Conservation (phyloP, 768 basidiomycete genomes). For the Austroboletus festivus region DNA sequence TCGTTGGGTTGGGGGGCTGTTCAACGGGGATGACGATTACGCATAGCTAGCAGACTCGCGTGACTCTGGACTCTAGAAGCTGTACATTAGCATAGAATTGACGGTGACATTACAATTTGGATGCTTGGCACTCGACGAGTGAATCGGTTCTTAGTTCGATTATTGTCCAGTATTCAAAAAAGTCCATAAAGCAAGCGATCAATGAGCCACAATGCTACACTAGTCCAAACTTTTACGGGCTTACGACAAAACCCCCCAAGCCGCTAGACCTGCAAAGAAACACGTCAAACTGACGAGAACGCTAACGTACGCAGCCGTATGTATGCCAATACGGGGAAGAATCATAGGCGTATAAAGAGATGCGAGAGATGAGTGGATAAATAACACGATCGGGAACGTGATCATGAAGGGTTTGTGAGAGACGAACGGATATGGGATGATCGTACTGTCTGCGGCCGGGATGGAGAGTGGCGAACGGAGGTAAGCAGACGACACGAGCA, state of each 20-base stretch:
- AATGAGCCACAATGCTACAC: neutral
- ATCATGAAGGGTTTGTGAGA: conserved; percentile 38
- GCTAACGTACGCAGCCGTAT: conserved; percentile 70
- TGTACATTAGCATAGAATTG: conserved; percentile 6
- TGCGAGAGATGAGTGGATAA: conserved; percentile 53
- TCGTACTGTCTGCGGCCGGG: conserved; percentile 16
- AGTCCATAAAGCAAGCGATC: neutral
- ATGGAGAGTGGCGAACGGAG: conserved; percentile 51
- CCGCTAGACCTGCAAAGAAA: conserved; percentile 69
- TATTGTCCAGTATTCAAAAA: neutral
- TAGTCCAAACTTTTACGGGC: neutral
- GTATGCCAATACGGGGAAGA: conserved; percentile 71
- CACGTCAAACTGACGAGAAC: conserved; percentile 62
- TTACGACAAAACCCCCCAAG: conserved; percentile 66
- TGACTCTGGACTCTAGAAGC: neutral
- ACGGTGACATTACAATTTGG: neutral
- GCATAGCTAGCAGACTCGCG: conserved; percentile 2
- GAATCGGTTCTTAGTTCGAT: too few species aligned
- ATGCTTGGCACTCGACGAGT: too few species aligned
- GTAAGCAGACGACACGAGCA: conserved; percentile 53
- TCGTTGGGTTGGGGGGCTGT: conserved; percentile 51
- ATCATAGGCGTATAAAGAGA: conserved; percentile 65
- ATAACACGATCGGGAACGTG: conserved; percentile 42
- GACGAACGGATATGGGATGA: conserved; percentile 13
- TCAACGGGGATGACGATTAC: conserved; percentile 17